Evolutionary conservation across 495 filamentous ascomycete species (phyloP).

Genomic region (Daldinia loculata): DNA sequence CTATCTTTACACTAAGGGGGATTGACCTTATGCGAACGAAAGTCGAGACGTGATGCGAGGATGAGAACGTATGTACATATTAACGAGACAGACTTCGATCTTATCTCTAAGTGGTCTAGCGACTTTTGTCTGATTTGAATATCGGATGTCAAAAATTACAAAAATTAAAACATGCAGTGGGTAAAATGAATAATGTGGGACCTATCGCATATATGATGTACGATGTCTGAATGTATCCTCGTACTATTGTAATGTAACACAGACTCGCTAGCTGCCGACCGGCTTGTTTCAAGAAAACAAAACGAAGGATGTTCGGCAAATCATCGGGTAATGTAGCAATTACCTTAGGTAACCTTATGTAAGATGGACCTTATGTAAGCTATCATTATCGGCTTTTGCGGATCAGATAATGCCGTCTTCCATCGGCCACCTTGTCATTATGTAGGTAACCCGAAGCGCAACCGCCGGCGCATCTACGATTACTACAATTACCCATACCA

Average conservation of each 20-base stretch:
- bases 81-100: no score
- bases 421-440: conserved; percentile 14
- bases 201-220: no score
- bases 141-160: no score
- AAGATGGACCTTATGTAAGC: neutral
- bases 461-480: neutral
- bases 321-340: neutral
- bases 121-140: no score
- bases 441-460: conserved; percentile 5
- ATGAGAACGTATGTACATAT: no score
- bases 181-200: no score
- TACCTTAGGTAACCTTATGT: neutral
- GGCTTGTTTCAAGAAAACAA: conserved; percentile 1
- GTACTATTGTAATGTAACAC: neutral
- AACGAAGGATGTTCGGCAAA: neutral
- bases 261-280: neutral
- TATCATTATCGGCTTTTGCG: neutral
- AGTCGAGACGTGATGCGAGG: no score
- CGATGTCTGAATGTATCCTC: no score
- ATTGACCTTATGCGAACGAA: no score
- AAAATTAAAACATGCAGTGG: no score
- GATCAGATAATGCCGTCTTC: conserved; percentile 9
- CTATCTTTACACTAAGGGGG: no score
- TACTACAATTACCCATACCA: neutral
- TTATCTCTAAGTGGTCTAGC: no score